Conservation (phyloP, 192 early-diverging fungal genomes). For the Dissophora ornata region DNA sequence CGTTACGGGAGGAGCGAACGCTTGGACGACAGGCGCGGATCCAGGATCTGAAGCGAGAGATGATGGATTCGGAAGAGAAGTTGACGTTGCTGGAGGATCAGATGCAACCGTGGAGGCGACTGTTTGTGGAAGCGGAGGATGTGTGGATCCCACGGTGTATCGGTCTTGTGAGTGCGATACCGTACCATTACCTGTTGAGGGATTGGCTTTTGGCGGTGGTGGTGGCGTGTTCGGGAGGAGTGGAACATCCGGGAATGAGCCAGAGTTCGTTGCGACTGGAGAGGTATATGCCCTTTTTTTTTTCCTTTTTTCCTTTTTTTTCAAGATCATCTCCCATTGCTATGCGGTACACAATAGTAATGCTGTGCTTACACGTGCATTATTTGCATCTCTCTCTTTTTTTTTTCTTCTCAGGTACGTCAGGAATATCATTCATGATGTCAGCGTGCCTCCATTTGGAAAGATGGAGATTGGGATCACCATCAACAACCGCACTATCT, state of each 20-base stretch:
- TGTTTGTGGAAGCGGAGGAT: constrained; percentile 66
- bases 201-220: constrained; percentile 82
- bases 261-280: constrained; percentile 60
- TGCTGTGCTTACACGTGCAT: not conserved
- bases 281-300: constrained; percentile 59
- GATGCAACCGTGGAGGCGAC: constrained; percentile 66
- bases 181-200: constrained; percentile 78
- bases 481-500: constrained; percentile 71
- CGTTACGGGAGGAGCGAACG: constrained; percentile 35
- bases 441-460: constrained; percentile 82
- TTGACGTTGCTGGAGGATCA: constrained; percentile 71
- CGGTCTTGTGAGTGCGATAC: constrained; percentile 77
- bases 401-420: constrained; percentile 55
- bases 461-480: constrained; percentile 78
- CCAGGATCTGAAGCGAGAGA: constrained; percentile 35
- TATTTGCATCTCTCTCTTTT: not conserved
- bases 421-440: constrained; percentile 76
- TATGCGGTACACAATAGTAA: too few species aligned
- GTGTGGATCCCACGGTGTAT: constrained; percentile 76
- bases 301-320: too few species aligned
- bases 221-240: constrained; percentile 63
- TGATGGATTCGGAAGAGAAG: constrained; percentile 74
- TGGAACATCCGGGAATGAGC: constrained; percentile 55
- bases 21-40: constrained; percentile 6
- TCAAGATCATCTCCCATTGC: too few species aligned